Evolutionary conservation across 2,329 filamentous ascomycete genomes (phyloP).

Genomic region (Colletotrichum lentis): DNA sequence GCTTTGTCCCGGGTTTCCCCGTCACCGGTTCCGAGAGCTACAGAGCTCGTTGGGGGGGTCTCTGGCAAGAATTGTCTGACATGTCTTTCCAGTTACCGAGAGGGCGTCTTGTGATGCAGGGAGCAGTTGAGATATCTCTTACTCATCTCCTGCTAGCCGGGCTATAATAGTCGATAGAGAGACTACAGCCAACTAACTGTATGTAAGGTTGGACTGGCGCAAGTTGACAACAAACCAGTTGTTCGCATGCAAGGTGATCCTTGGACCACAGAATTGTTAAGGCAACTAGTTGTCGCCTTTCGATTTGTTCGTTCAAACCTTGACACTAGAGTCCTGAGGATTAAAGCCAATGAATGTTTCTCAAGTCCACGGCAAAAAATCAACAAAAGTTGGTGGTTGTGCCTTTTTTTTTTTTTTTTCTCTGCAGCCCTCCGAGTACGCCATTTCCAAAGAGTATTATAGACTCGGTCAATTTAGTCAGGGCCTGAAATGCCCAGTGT

Average conservation of each 20-base stretch:
- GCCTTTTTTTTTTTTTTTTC: no score
- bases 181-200: no score
- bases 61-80: not conserved
- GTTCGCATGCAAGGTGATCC: not conserved
- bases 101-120: not conserved
- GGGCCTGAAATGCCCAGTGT: not conserved
- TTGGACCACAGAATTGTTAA: not conserved
- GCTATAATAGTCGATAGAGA: no score
- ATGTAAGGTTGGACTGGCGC: not conserved
- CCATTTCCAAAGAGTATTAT: not conserved
- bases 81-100: not conserved
- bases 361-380: no score
- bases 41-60: not conserved
- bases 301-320: no score
- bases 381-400: no score
- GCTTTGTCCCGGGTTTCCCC: conserved; percentile 10
- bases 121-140: no score
- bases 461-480: no score
- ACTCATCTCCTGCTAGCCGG: no score
- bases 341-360: no score
- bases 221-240: not conserved
- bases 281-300: not conserved
- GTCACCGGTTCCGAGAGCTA: not conserved
- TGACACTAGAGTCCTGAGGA: no score
- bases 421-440: no score